phyloP scores from a whole-genome alignment of 2,329 filamentous ascomycete genomes.

The Xylariaceae sp. region DNA sequence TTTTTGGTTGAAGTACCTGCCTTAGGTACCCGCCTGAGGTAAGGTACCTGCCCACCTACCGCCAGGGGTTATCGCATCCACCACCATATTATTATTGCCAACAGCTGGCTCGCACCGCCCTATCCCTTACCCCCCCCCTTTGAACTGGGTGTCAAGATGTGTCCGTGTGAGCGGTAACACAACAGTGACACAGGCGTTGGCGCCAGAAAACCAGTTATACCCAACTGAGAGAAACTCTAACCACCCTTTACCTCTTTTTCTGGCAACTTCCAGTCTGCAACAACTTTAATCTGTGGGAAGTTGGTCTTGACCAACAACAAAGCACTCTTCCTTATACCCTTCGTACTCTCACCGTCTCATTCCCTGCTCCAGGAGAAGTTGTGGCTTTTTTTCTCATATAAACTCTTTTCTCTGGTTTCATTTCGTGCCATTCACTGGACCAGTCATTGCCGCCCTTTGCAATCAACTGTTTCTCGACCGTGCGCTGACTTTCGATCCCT shows the following conservation, averaged over 20 bases:
- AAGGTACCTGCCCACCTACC: constrained; percentile 23
- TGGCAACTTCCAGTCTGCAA: constrained; percentile 26
- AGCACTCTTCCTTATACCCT: constrained; percentile 27
- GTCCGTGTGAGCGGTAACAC: constrained; percentile 16
- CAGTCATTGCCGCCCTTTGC: constrained; percentile 14
- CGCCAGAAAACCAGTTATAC: constrained; percentile 8
- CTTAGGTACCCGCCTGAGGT: constrained; percentile 10
- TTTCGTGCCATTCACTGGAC: constrained; percentile 19
- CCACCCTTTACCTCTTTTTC: constrained; percentile 21
- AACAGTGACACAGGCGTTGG: constrained; percentile 6
- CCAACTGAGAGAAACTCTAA: constrained; percentile 22
- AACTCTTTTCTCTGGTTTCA: not conserved
- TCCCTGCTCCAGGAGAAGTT: constrained; percentile 28
- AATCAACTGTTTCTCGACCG: constrained; percentile 18
- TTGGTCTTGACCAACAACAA: constrained; percentile 28
- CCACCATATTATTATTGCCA: constrained; percentile 23
- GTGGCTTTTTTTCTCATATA: constrained; percentile 17
- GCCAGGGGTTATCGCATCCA: constrained; percentile 15
- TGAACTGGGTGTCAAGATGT: constrained; percentile 14
- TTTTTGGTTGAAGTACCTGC: too few species aligned
- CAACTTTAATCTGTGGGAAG: constrained; percentile 18
- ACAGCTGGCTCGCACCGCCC: constrained; percentile 30
- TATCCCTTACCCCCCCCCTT: constrained; percentile 19
- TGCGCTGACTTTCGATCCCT: constrained; percentile 28
- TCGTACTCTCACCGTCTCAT: constrained; percentile 23